phyloP scores from a whole-genome alignment of 192 early-diverging fungal species.

The Glomus cerebriforme region DNA sequence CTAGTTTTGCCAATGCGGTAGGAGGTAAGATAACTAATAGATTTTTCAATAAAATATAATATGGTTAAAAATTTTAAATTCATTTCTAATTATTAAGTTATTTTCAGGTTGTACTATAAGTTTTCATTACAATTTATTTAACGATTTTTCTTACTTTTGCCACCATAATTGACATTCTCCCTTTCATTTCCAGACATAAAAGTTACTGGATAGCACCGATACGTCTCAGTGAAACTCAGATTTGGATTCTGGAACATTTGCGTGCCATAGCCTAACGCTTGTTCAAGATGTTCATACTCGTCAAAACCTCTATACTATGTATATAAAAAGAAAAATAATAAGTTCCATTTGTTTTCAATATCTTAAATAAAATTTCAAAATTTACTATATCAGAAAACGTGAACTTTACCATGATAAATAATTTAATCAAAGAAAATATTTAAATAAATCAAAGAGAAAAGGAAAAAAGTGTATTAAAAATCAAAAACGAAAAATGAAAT shows the following conservation, averaged over 20 bases:
- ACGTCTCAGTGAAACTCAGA: conserved; percentile 51
- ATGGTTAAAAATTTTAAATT: not conserved
- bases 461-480: not conserved
- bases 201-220: conserved; percentile 72
- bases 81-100: no score
- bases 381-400: not conserved
- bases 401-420: not conserved
- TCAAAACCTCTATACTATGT: conserved; percentile 11
- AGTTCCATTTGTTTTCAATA: not conserved
- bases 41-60: not conserved
- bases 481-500: not conserved
- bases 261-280: not conserved
- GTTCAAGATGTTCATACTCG: not conserved
- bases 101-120: no score
- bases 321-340: not conserved
- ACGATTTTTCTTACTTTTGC: conserved; percentile 64
- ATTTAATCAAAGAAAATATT: not conserved
- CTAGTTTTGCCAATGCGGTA: conserved; percentile 69
- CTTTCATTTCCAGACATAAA: conserved; percentile 72
- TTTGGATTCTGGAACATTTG: conserved; percentile 2
- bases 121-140: not conserved
- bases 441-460: not conserved
- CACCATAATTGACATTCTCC: conserved; percentile 74
- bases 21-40: conserved; percentile 73
- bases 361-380: no score